Percentiles rank a stretch among this genome's conserved stretches.
Conservation (phyloP, 2,329 filamentous ascomycete genomes). For the Pseudogymnoascus sp. region DNA sequence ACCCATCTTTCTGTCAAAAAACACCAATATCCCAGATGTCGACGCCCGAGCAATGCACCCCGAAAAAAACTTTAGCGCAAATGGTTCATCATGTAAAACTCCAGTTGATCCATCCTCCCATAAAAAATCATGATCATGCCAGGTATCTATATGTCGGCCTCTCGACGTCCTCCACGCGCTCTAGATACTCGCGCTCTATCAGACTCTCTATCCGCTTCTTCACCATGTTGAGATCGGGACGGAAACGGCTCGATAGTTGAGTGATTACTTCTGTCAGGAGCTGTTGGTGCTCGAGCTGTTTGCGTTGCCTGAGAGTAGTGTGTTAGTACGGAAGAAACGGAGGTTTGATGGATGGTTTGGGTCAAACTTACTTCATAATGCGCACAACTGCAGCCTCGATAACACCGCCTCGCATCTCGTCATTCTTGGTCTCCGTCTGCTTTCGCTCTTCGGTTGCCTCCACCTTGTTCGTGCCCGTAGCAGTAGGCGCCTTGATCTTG, state of each 20-base stretch:
- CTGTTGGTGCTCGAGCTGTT: constrained; percentile 60
- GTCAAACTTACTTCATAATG: constrained; percentile 69
- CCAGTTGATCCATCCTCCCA: not conserved
- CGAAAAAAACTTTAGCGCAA: not conserved
- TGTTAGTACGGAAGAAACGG: constrained; percentile 25
- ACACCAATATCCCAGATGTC: constrained; percentile 1
- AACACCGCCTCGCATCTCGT: constrained; percentile 61
- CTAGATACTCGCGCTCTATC: constrained; percentile 69
- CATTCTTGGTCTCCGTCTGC: constrained; percentile 68
- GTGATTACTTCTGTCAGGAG: constrained; percentile 64
- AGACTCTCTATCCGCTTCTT: constrained; percentile 75
- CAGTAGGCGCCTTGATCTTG: constrained; percentile 82
- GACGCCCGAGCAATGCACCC: not conserved
- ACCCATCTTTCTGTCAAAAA: not conserved
- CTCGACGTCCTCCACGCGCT: constrained; percentile 59
- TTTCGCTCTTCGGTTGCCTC: constrained; percentile 64
- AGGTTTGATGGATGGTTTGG: not conserved
- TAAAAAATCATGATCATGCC: constrained; percentile 50
- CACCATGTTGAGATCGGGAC: constrained; percentile 67
- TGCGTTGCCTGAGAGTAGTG: constrained; percentile 55
- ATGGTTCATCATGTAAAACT: not conserved
- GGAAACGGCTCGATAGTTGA: constrained; percentile 63
- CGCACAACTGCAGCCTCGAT: constrained; percentile 71
- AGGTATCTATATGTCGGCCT: constrained; percentile 63
- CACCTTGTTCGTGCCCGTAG: constrained; percentile 71